phyloP scores from a whole-genome alignment of 208 protist genomes.

The Herpetomonas muscarum region DNA sequence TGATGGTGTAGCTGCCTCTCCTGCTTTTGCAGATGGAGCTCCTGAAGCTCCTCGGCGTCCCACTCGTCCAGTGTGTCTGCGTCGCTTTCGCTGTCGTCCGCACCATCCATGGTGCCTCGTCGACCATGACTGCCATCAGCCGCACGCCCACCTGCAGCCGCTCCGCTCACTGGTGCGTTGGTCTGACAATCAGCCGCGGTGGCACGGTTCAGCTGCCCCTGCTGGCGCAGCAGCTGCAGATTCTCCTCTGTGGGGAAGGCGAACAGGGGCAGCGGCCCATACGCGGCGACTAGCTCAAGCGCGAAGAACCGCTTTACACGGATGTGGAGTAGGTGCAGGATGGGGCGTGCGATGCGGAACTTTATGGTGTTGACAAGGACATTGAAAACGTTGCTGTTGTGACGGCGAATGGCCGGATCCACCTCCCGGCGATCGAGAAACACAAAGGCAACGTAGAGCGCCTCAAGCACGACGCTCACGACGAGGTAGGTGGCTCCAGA shows the following conservation, averaged over 20 bases:
- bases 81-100: neutral
- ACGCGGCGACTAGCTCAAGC: conserved; percentile 27
- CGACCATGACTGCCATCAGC: neutral
- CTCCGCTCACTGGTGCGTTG: neutral
- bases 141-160: neutral
- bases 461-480: neutral
- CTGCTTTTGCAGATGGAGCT: conserved; percentile 2
- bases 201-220: no score
- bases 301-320: conserved; percentile 29
- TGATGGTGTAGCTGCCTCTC: neutral
- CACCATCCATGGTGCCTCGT: neutral
- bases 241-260: conserved; percentile 14
- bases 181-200: no score
- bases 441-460: conserved; percentile 18
- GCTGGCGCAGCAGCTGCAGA: neutral
- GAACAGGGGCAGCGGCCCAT: conserved; percentile 36
- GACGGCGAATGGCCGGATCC: conserved; percentile 20
- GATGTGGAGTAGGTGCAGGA: conserved; percentile 18
- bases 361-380: conserved; percentile 26
- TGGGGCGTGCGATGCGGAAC: conserved; percentile 16
- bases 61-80: conserved; percentile 16
- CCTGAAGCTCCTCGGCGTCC: conserved; percentile 17
- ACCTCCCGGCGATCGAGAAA: conserved; percentile 24
- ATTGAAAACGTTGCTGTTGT: conserved; percentile 19
- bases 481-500: neutral